Evolutionary conservation across 345 rosid genomes (phyloP).

Genomic region (Salix koriyanagi): DNA sequence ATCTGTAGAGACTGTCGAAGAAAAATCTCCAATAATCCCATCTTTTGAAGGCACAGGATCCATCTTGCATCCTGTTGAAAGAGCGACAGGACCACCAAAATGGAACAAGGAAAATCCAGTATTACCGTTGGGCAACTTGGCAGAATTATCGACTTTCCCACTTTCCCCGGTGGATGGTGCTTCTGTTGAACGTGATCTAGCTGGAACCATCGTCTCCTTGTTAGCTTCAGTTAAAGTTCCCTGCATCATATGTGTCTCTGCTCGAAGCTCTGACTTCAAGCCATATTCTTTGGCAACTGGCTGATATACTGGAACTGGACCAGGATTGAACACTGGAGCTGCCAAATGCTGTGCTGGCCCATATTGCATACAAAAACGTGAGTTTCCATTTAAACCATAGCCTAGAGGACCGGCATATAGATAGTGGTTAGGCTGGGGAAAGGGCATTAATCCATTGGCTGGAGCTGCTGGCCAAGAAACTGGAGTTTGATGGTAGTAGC

Average conservation of each 20-base stretch:
- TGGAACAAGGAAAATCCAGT: slow-evolving; percentile 80
- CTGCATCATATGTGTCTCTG: slow-evolving; percentile 21
- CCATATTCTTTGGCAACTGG: slow-evolving; percentile 44
- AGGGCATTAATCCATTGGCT: slow-evolving; percentile 54
- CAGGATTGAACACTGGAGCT: slow-evolving; percentile 41
- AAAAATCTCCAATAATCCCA: slow-evolving; percentile 37
- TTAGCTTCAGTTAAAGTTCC: slow-evolving; percentile 23
- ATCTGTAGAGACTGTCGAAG: slow-evolving; percentile 49
- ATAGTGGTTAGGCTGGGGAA: slow-evolving; percentile 55
- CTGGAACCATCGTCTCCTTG: slow-evolving; percentile 34
- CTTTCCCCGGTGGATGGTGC: slow-evolving; percentile 26
- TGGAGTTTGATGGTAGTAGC: slow-evolving; percentile 77
- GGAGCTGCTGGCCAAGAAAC: slow-evolving; percentile 75
- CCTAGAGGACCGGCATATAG: slow-evolving; percentile 54
- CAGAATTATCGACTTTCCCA: slow-evolving; percentile 25
- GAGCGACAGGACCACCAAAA: slow-evolving; percentile 78
- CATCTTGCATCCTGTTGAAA: slow-evolving; percentile 44
- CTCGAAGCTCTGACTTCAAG: slow-evolving; percentile 37
- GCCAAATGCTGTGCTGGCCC: slow-evolving; percentile 48
- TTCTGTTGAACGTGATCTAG: slow-evolving; percentile 25
- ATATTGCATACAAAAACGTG: slow-evolving; percentile 63
- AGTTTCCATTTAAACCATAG: slow-evolving; percentile 58
- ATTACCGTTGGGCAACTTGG: slow-evolving; percentile 27
- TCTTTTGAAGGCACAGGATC: slow-evolving; percentile 37
- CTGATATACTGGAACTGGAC: slow-evolving; percentile 52